Base-by-base conservation (phyloP, 2,329 filamentous ascomycete species). In the Nothopassalora personata region DNA sequence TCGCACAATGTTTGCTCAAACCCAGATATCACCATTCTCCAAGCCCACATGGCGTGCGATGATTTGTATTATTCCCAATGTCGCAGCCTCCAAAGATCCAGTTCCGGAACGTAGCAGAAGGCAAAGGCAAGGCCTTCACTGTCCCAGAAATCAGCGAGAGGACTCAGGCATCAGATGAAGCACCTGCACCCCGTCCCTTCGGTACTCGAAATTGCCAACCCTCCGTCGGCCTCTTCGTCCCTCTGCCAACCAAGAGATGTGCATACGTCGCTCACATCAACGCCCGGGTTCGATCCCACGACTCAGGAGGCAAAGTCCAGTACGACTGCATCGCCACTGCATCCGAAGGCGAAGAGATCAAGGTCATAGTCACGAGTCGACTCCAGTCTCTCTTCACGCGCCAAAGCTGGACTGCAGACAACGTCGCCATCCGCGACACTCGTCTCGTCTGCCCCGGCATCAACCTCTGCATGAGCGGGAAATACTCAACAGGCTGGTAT, bases 181-280 rank as follows among this genome's bases (percentile, higher is more conserved):
- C 2, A 34, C 11, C 31, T 10, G 10, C 31, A 34, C 31, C 36
- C 36, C 15, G 5, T 6, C 15, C 10, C 36, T 49, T 59, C 39
- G 57, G 57, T n/a, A 59, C 57, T 15, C 36, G 50, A 19, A 28
- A 45, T n/a, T 55, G 53, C 18, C 11, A 19, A 19, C 28, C 8
- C 23, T 59, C 52, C 43, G 45, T 59, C 3, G 52, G 52, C 45
- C 28, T 59, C 23, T 59, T 45, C 43, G 7, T 53, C 28, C 52
- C 57, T 7, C 33, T 59, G 18, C 36, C 36, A 43, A 31, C 6
- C 28, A 15, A 55, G 27, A 33, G 4, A 4, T 18, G 53, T 9
- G 54, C 52, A 23, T 59, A 50, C 49, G 4, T 59, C 15, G 57
- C 57, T 19, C 57, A 59, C 31, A 48, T 48, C 46, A 27, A 48